Base-by-base conservation (phyloP, 306 rosid species). In the Phaseolus lunatus region DNA sequence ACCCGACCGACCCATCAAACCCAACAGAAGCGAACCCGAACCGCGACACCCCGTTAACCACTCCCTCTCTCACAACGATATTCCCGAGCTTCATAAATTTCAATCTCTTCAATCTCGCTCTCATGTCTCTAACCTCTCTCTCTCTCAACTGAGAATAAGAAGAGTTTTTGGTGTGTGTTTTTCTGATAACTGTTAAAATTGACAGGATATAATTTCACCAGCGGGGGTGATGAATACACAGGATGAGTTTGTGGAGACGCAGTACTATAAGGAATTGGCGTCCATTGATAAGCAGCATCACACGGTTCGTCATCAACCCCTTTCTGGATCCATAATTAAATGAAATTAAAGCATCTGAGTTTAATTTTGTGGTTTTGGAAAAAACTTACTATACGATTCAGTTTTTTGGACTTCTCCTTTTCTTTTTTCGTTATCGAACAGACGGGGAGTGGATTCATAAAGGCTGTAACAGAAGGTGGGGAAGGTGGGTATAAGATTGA, bases 401-500 rank as follows among this genome's bases (percentile, higher is more conserved):
- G 47, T 41, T 43, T 43, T 3, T 37, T 37, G 43, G 3, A 37
- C 11, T 9, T 37, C 7, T 37, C 0, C 41, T 35, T 39, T 59
- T 57, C 67, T 56, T 67, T 18, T 13, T 10, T n/a, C 7, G 5
- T 43, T 43, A 11, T 64, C 73, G 50, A 74, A 47, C 85, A 92
- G 94, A 92, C 90, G 2, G 94, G 96, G 50, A 89, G 57, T 68
- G 97, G 97, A 79, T 90, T 87, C 64, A 90, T 92, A 82, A 87
- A 69, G 78, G 85, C 65, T 22, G 81, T 12, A 63, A 80, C 23
- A 27, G 89, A 84, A 66, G 84, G 67, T 20, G 84, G 15, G 23
- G 84, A 79, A 58, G 31, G 43, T 75, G 87, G 45, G 41, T 52
- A 64, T 35, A 81, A 29, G 13, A 59, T 87, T 75, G 58, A 69